Evolutionary conservation across 352 stramenopile genomes (phyloP).

Genomic region (Achlya hypogyna): DNA sequence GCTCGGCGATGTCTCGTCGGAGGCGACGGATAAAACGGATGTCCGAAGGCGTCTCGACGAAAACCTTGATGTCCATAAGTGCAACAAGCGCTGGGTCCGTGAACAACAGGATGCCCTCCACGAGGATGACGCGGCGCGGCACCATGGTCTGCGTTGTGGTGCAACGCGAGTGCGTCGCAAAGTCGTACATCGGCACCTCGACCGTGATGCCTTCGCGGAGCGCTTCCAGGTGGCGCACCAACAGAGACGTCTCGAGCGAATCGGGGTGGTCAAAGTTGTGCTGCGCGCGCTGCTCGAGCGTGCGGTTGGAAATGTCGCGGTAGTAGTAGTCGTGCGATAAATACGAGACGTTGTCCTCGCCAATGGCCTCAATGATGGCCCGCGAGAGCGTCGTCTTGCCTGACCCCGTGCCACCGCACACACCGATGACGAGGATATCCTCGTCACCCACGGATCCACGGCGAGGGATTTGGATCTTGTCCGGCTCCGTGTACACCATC

Average conservation of each 20-base stretch:
- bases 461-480: conserved; percentile 69
- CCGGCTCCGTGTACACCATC: conserved; percentile 44
- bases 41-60: conserved; percentile 93
- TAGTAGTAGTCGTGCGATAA: conserved; percentile 97
- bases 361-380: conserved; percentile 85
- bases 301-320: conserved; percentile 85
- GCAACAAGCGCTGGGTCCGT: conserved; percentile 80
- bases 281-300: conserved; percentile 78
- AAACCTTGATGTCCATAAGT: conserved; percentile 97
- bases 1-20: conserved; percentile 90
- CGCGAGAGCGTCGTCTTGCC: conserved; percentile 88
- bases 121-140: conserved; percentile 88
- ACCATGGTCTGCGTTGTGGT: conserved; percentile 66
- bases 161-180: conserved; percentile 88
- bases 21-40: conserved; percentile 91
- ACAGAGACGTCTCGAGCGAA: conserved; percentile 90
- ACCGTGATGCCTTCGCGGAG: conserved; percentile 83
- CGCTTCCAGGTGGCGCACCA: conserved; percentile 86
- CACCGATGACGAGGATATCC: conserved; percentile 84
- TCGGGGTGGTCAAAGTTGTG: conserved; percentile 98
- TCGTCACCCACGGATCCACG: conserved; percentile 29
- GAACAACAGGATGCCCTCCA: conserved; percentile 97
- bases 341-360: conserved; percentile 84
- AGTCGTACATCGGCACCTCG: conserved; percentile 92
- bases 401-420: conserved; percentile 86